Evolutionary conservation across 352 stramenopile species (phyloP).

Genomic region (Globisporangium carolinianum): DNA sequence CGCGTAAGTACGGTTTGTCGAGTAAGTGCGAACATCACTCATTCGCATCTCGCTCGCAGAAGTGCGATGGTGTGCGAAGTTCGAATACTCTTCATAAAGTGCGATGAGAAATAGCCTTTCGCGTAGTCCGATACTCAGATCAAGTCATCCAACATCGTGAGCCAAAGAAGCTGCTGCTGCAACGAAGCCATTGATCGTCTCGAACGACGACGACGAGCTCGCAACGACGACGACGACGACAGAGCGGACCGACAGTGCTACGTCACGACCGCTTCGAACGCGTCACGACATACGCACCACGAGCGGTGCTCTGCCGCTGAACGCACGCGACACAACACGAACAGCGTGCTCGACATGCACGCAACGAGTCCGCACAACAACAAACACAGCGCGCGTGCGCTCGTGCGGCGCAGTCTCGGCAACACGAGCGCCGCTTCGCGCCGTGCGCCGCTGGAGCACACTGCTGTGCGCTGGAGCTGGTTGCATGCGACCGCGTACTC

Average conservation of each 20-base stretch:
- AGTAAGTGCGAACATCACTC: no score
- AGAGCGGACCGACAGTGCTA: no score
- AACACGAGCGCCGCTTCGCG: background rate
- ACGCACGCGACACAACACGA: no score
- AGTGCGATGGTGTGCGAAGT: no score
- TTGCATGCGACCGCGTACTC: conserved; percentile 64
- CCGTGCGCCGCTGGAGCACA: conserved; percentile 1
- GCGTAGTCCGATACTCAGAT: no score
- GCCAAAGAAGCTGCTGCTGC: background rate
- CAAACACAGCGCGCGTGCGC: background rate
- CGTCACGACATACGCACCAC: background rate
- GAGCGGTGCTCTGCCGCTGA: no score
- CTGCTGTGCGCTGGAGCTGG: conserved; percentile 59
- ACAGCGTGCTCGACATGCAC: background rate
- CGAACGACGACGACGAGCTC: conserved; percentile 1
- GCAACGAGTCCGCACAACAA: background rate
- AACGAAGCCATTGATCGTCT: background rate
- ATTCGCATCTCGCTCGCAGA: no score
- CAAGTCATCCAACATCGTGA: no score
- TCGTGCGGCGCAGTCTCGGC: background rate
- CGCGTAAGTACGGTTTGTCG: no score
- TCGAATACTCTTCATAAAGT: no score
- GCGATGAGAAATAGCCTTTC: no score
- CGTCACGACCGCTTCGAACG: background rate
- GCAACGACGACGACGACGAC: background rate